Evolutionary conservation across 352 stramenopile genomes (phyloP), one percentile per base, ranked within the genome.

Genomic region (Pythium brassicae): DNA sequence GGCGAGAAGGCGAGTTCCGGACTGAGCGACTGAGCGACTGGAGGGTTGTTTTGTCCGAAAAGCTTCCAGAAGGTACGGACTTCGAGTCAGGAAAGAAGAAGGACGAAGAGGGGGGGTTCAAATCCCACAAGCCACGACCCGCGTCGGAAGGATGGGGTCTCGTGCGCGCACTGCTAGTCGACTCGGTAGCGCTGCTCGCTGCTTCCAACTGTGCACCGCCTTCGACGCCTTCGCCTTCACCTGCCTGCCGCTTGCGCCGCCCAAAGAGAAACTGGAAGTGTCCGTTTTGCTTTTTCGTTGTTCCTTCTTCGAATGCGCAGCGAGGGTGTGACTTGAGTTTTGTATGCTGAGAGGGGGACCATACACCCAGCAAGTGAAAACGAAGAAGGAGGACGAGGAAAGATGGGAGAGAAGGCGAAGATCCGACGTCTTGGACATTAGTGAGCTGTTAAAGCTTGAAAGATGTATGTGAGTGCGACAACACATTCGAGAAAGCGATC

Each of bases 241-340:
- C 20, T 34, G 11, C 43, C 43, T 50, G 32, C 22, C 34, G 52
- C 64, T 71, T 75, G 64, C 62, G 64, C 61, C 62, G 63, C 65
- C 72, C 71, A 61, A 60, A 78, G 73, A 82, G 69, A 86, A 86
- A 82, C 71, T 66, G 77, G 71, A 75, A 86, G 72, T 86, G 59
- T 46, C 40, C 40, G 40, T 46, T 46, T 46, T 46, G 6, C 29
- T 35, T 10, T 35, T 35, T 35, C 10, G 4, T 10, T 4, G 5
- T 35, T 35, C 5, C 29, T 35, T 35, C 29, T 35, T 35, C 29
- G 29, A 35, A 10, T 35, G 29, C 29, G 29, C 29, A 10, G 29
- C 5, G 4, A 10, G 29, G 29, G 4, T 35, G 29, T 35, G 29
- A 35, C 29, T 35, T 35, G 29, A 10, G 29, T 35, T 35, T 35